Conservation (phyloP, 352 stramenopile genomes). For the Phytophthora chlamydospora region DNA sequence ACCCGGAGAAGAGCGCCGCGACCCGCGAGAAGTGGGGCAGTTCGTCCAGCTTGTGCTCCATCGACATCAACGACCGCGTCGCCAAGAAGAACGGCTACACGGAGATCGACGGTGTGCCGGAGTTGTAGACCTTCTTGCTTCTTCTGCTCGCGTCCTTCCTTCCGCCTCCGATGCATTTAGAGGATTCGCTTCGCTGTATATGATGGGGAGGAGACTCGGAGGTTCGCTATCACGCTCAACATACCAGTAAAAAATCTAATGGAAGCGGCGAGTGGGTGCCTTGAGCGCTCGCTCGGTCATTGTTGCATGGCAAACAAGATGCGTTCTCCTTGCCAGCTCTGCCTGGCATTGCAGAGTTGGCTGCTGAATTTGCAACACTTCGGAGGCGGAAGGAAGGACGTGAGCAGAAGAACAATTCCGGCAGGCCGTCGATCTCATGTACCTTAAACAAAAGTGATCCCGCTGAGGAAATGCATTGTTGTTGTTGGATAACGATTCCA, state of each 20-base stretch:
- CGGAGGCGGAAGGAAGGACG: too few species aligned
- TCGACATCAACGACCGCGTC: slow-evolving; percentile 40
- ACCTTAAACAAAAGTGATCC: too few species aligned
- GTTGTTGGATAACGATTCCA: slow-evolving; percentile 1
- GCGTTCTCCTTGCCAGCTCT: too few species aligned
- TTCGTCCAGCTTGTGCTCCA: slow-evolving; percentile 38
- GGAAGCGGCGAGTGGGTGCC: slow-evolving; percentile 8
- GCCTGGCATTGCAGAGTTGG: too few species aligned
- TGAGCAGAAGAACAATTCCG: too few species aligned
- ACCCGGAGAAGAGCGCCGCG: slow-evolving; percentile 38
- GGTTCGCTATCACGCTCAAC: background rate
- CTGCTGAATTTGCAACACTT: too few species aligned
- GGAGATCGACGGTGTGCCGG: slow-evolving; percentile 29
- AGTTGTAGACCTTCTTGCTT: slow-evolving; percentile 10
- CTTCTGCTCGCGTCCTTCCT: slow-evolving; percentile 11
- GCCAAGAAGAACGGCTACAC: slow-evolving; percentile 29
- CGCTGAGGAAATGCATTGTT: too few species aligned
- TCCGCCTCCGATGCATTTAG: slow-evolving; percentile 16
- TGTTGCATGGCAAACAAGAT: slow-evolving; percentile 42
- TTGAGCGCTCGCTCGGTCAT: slow-evolving; percentile 36
- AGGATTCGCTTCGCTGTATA: slow-evolving; percentile 16
- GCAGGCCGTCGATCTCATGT: too few species aligned
- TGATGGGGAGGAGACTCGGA: background rate
- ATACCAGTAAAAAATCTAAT: slow-evolving; percentile 15
- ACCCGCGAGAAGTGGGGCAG: slow-evolving; percentile 35